These are phyloP conservation scores for Phlyctochytrium planicorne DNA, from an alignment of 192 early-diverging fungal genomes.

Conservation along the genomic window DNA sequence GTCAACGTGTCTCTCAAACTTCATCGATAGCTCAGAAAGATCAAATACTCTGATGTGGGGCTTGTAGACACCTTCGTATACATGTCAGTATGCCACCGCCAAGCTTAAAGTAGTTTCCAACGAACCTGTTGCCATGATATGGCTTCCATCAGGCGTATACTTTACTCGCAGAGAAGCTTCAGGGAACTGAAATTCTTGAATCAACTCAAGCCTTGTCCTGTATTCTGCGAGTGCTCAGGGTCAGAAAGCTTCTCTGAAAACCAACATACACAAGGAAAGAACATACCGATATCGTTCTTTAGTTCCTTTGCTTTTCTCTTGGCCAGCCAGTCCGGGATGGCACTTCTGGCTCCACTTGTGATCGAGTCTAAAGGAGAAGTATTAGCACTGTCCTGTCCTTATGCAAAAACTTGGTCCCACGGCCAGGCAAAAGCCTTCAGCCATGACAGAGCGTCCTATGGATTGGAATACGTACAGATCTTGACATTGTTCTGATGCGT, in stretches of 20 bases:
- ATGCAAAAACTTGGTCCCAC: neutral
- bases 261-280: too few species aligned
- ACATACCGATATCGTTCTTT: conserved; percentile 79
- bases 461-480: conserved; percentile 57
- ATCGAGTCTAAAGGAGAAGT: conserved; percentile 49
- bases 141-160: conserved; percentile 80
- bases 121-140: conserved; percentile 84
- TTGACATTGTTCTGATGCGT: conserved; percentile 92
- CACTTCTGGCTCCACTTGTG: conserved; percentile 50
- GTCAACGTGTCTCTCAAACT: conserved; percentile 96
- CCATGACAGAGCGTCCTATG: too few species aligned
- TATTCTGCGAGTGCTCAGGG: conserved; percentile 59
- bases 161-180: conserved; percentile 85
- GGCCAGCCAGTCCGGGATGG: conserved; percentile 95
- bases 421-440: too few species aligned
- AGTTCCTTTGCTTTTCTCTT: conserved; percentile 80
- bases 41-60: conserved; percentile 96
- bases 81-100: neutral
- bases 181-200: conserved; percentile 99
- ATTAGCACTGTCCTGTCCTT: neutral
- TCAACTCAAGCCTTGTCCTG: conserved; percentile 87
- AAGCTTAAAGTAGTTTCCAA: neutral
- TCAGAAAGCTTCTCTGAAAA: neutral
- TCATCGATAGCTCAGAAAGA: conserved; percentile 90
- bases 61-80: conserved; percentile 77